Evolutionary conservation across 345 rosid genomes (phyloP), one percentile per base, ranked within the genome.

Genomic region (Geranium brycei): DNA sequence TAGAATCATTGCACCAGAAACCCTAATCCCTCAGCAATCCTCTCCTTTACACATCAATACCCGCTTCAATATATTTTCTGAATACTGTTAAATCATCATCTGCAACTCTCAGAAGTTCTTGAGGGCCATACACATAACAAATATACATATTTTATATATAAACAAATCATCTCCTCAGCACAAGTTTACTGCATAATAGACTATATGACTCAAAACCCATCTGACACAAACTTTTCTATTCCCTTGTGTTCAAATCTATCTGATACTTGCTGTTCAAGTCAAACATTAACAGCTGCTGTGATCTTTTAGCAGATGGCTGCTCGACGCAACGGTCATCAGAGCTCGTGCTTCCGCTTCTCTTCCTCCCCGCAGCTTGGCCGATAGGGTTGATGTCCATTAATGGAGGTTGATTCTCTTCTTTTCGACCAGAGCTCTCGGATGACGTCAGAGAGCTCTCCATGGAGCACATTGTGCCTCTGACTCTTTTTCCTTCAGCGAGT

Each of bases 391-490:
- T 63, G 66, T 85, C 86, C 83, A 80, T 81, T 66, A 91, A 75
- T 31, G 85, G 76, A 73, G 87, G 87, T 73, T 85, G 7, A 35
- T 35, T 7, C 41, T 78, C 77, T 61, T 80, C 68, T 58, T 85
- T 80, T 18, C 71, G 67, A 17, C 86, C 91, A 3, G 87, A 86
- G 76, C 83, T 86, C 63, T 93, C 95, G 0, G 96, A 83, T 51
- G 90, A 93, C 64, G 99, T 87, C 76, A 90, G 72, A 51, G 99
- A 90, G 77, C 97, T 93, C 59, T 87, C 99, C 58, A 73, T 77
- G 10, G 99, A 93, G 66, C 84, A 70, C 35, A 85, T 73, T n/a
- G 80, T 69, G 66, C 77, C 79, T 72, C 77, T 66, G 40, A 59
- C 23, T 64, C 17, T 72, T 58, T 73, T 72, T 31, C 68, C 61